Conservation (phyloP, 2,329 filamentous ascomycete species). For the Tolypocladium ophioglossoides region DNA sequence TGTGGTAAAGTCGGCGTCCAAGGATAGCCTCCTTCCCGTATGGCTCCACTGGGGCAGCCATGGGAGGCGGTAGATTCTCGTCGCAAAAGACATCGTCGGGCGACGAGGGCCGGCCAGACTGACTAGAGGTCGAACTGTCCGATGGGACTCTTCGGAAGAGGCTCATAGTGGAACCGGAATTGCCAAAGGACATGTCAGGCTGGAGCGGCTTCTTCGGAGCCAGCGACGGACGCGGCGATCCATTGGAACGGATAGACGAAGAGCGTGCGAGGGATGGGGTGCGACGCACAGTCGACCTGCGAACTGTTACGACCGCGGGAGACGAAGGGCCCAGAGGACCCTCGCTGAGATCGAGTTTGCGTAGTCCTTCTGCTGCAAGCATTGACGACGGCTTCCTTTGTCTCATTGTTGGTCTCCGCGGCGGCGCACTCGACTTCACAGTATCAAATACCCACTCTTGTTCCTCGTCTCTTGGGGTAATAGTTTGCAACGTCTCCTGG, state of each 20-base stretch:
- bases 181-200: conserved; percentile 86
- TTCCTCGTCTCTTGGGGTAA: conserved; percentile 55
- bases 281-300: conserved; percentile 45
- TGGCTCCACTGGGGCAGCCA: conserved; percentile 37
- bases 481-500: conserved; percentile 75
- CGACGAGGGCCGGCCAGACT: conserved; percentile 22
- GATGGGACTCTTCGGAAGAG: conserved; percentile 82
- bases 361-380: conserved; percentile 45
- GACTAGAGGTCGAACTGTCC: conserved; percentile 43
- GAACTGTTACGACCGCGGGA: conserved; percentile 43
- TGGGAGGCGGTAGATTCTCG: conserved; percentile 52
- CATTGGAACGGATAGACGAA: conserved; percentile 21
- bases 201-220: conserved; percentile 68
- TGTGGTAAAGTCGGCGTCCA: conserved; percentile 71
- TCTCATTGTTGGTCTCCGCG: conserved; percentile 42
- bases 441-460: conserved; percentile 97
- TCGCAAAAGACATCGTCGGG: conserved; percentile 37
- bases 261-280: conserved; percentile 31
- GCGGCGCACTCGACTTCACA: conserved; percentile 57
- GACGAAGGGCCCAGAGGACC: conserved; percentile 47
- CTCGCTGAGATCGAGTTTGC: conserved; percentile 50
- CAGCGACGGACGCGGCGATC: conserved; percentile 31
- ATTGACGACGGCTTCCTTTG: conserved; percentile 46
- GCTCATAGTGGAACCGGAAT: conserved; percentile 81
- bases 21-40: conserved; percentile 73